These are phyloP conservation scores for Termitomyces sp. DNA, from an alignment of 768 basidiomycete genomes.

Conservation along the genomic window DNA sequence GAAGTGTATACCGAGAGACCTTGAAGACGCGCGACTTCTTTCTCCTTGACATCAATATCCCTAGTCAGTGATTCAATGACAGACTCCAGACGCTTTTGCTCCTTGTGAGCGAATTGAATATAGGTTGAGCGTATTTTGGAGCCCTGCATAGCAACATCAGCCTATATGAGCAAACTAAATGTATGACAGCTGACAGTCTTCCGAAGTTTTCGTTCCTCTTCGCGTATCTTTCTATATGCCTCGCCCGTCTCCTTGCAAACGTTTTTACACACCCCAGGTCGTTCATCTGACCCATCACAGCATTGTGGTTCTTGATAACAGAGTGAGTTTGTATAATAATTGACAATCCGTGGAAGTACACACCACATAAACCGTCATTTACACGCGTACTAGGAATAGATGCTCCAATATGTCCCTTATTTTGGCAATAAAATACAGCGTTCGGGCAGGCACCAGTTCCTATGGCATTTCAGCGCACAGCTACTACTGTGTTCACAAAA, in stretches of 20 bases:
- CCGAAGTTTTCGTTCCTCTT: constrained; percentile 70
- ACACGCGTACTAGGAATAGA: constrained; percentile 78
- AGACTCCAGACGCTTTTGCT: constrained; percentile 77
- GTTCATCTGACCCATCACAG: constrained; percentile 96
- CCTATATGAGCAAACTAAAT: not conserved
- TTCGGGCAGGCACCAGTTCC: constrained; percentile 84
- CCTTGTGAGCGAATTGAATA: constrained; percentile 81
- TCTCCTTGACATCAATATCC: constrained; percentile 60
- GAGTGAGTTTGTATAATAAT: constrained; percentile 10
- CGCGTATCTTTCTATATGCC: constrained; percentile 56
- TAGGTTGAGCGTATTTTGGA: constrained; percentile 89
- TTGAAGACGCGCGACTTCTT: constrained; percentile 68
- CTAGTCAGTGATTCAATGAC: constrained; percentile 44
- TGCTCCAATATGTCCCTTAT: constrained; percentile 82
- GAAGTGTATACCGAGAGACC: constrained; percentile 32
- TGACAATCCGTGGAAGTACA: constrained; percentile 26
- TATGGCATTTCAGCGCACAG: constrained; percentile 21
- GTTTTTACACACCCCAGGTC: constrained; percentile 71
- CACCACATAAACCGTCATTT: constrained; percentile 91
- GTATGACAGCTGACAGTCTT: constrained; percentile 56
- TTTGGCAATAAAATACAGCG: constrained; percentile 76
- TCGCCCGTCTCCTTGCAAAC: constrained; percentile 72
- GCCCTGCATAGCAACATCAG: constrained; percentile 43
- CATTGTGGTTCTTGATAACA: constrained; percentile 69
- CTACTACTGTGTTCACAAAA: constrained; percentile 1